Evolutionary conservation across 1,284 basidiomycete species (phyloP), one percentile per base, ranked within the genome.

Genomic region (Tranzscheliella williamsii): DNA sequence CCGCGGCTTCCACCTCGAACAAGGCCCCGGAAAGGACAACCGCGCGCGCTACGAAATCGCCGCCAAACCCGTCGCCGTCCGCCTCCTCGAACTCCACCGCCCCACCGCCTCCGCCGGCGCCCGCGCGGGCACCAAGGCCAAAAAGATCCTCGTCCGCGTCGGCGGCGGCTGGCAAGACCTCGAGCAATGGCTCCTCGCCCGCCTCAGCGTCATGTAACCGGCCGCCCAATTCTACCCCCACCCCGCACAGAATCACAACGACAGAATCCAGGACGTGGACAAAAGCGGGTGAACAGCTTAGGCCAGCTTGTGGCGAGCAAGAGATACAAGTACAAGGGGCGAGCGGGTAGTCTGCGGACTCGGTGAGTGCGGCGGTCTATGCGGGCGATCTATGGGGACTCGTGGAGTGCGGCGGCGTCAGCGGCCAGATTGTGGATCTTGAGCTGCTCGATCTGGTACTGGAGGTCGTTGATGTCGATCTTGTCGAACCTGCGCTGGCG

Each of bases 111-210:
- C 51, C 27, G 65, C 68, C 7, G 65, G 66, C 3, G 56, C 51
- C 15, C 62, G 58, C 24, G 57, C 55, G 2, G 56, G 58, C 3
- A 68, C 60, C 16, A 72, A 72, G 29, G 63, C 64, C 13, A 65
- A 60, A 26, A 72, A 72, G 40, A 56, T 75, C n/a, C 56, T 73
- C 27, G 71, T 71, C 9, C 54, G 74, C 9, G 74, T 74, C 2
- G 73, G 69, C 4, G 74, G 74, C 22, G 89, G 89, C 31, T 92
- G 89, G 90, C 88, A 90, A 74, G 89, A 91, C 78, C 81, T 92
- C 55, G 85, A 85, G 68, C 79, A 87, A 65, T 91, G 89, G 78
- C 84, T 91, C 69, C 42, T 69, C 8, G 51, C 31, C 11, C 51
- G 50, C 15, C 55, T 65, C 20, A 44, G 56, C 39, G 29, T 45